A percentile compares a stretch with the other conserved stretches of the same genome.
Conservation (phyloP, 2,329 filamentous ascomycete species). For the Alternaria sp. region DNA sequence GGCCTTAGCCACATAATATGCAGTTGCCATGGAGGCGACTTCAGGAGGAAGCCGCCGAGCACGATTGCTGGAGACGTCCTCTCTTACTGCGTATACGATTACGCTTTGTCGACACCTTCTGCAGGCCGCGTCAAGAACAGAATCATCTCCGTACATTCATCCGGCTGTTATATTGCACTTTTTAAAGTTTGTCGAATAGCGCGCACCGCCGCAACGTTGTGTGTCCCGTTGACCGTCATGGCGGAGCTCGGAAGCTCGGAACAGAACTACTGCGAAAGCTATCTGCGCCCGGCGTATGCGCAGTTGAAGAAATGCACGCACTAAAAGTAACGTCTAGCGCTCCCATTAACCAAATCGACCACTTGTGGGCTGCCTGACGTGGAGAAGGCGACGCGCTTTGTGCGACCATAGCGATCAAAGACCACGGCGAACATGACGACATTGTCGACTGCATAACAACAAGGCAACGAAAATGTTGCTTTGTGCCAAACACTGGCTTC, state of each 20-base stretch:
- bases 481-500: not conserved
- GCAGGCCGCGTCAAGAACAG: conserved; percentile 10
- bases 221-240: conserved; percentile 4
- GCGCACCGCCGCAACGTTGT: conserved; percentile 10
- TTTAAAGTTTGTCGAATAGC: not conserved
- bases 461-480: conserved; percentile 3
- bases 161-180: not conserved
- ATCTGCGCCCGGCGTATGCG: not conserved
- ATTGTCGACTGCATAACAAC: conserved; percentile 4
- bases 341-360: not conserved
- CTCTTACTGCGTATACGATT: conserved; percentile 3
- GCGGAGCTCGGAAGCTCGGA: conserved; percentile 12
- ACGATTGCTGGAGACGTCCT: not conserved
- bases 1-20: not conserved
- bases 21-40: not conserved
- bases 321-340: not conserved
- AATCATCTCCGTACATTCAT: not conserved
- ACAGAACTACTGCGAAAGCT: conserved; percentile 7
- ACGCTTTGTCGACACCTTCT: not conserved
- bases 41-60: not conserved
- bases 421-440: conserved; percentile 1
- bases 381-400: conserved; percentile 1
- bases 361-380: conserved; percentile 6
- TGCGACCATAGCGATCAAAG: not conserved
- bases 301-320: not conserved